Conservation (phyloP, 768 basidiomycete species). For the Lentinula edodes region DNA sequence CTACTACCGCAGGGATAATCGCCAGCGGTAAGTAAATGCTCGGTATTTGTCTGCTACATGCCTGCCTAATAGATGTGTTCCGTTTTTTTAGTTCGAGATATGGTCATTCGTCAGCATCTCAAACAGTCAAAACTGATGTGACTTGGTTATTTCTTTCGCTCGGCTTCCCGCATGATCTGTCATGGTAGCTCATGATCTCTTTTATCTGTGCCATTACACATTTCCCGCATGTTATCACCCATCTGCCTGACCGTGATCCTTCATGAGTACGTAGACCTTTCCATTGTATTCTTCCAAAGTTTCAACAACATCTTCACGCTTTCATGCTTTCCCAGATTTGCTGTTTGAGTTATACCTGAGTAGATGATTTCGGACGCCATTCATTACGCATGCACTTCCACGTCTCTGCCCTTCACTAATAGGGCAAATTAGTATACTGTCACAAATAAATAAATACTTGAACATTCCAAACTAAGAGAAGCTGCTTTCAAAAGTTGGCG, state of each 20-base stretch:
- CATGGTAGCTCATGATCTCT: background rate
- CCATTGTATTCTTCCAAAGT: background rate
- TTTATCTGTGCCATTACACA: background rate
- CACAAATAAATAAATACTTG: too few relatives aligned
- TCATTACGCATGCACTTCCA: too few relatives aligned
- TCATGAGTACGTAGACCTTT: background rate
- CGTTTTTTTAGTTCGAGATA: conserved; percentile 57
- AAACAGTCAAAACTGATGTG: conserved; percentile 67
- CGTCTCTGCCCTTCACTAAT: background rate
- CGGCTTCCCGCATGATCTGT: background rate
- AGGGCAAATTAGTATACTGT: background rate
- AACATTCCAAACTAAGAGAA: too few relatives aligned
- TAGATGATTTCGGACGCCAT: too few relatives aligned
- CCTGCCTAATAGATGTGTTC: background rate
- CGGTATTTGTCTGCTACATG: background rate
- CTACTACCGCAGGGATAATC: conserved; percentile 71
- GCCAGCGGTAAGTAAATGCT: conserved; percentile 52
- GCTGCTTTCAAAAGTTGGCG: too few relatives aligned
- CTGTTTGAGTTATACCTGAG: too few relatives aligned
- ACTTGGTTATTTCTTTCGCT: conserved; percentile 8
- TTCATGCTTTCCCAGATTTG: background rate
- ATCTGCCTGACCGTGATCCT: background rate
- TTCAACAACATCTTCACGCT: background rate
- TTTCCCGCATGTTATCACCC: background rate
- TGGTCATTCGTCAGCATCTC: conserved; percentile 76